Evolutionary conservation across 2,329 filamentous ascomycete species (phyloP).

Genomic region (Ophiostoma novo-ulmi): DNA sequence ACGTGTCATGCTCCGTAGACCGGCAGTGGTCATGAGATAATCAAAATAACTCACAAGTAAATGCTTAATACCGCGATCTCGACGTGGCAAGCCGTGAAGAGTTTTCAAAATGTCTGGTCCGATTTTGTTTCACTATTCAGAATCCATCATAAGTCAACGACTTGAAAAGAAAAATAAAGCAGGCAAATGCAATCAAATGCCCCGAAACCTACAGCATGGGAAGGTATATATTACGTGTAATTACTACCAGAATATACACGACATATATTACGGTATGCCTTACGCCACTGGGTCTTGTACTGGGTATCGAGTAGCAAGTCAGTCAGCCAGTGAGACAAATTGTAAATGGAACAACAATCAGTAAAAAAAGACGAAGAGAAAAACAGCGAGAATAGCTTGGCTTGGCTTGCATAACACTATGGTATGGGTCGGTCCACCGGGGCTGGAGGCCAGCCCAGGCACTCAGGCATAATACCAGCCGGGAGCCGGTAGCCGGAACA

Average conservation of each 20-base stretch:
- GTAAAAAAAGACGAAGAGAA: not conserved
- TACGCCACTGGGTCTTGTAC: not conserved
- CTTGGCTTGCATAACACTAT: not conserved
- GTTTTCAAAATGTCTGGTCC: not conserved
- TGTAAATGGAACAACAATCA: not conserved
- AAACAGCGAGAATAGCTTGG: not conserved
- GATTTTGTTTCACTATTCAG: not conserved
- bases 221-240: not conserved
- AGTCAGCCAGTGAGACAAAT: not conserved
- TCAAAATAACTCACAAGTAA: not conserved
- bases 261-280: not conserved
- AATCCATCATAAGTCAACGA: not conserved
- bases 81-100: constrained; percentile 4
- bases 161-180: not conserved
- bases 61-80: not conserved
- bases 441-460: not conserved
- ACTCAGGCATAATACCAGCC: not conserved
- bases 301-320: too few species aligned
- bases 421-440: constrained; percentile 5
- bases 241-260: not conserved
- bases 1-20: constrained; percentile 9
- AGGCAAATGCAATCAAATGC: not conserved
- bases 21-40: not conserved
- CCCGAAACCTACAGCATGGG: not conserved
- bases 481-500: not conserved